Evolutionary conservation across 2,329 filamentous ascomycete genomes (phyloP), one percentile per base, ranked within the genome.

Genomic region (Cordyceps militaris): DNA sequence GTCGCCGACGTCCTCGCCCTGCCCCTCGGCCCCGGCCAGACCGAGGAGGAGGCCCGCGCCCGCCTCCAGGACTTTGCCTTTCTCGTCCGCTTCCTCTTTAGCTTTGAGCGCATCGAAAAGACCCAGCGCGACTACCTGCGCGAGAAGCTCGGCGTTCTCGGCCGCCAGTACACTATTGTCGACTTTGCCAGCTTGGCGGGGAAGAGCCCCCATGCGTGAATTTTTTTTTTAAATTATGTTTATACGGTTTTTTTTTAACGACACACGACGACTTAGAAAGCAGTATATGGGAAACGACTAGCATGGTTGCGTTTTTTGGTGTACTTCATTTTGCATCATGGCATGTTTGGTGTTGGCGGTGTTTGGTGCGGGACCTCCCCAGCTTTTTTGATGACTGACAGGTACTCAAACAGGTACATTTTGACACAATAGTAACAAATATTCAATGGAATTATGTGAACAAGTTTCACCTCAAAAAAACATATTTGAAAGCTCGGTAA

Each of bases 1-100:
- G 79, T 84, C 47, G 79, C 80, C 9, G 81, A 84, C 61, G 81
- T 84, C 2, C 73, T 83, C 23, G 77, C 79, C 46, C 69, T 82
- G 14, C 77, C 78, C 0, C 71, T 74, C 7, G 73, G 72, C 0
- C 73, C 74, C 0, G 60, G 62, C 24, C 52, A 69, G 56, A 65
- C 63, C 9, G 66, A 75, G 4, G 72, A 77, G 40, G 78, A 79
- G 30, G 76, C 75, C 2, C 69, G 71, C 5, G 70, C 74, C 3
- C 71, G 78, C 16, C 76, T 82, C 47, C 75, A 81, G 56, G 80
- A 83, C 61, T 80, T 82, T 59, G 64, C 79, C 8, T 80, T 79
- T 51, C 68, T 82, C 55, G 76, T 80, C 36, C 71, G 73, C 34
- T 80, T 81, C 53, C 65, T 82, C 4, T 73, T 80, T 26, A 71